Percentiles rank a stretch among this genome's conserved stretches.
Evolutionary conservation across 1,139 yeast genomes (phyloP).

Genomic region (Hansenula sp.): DNA sequence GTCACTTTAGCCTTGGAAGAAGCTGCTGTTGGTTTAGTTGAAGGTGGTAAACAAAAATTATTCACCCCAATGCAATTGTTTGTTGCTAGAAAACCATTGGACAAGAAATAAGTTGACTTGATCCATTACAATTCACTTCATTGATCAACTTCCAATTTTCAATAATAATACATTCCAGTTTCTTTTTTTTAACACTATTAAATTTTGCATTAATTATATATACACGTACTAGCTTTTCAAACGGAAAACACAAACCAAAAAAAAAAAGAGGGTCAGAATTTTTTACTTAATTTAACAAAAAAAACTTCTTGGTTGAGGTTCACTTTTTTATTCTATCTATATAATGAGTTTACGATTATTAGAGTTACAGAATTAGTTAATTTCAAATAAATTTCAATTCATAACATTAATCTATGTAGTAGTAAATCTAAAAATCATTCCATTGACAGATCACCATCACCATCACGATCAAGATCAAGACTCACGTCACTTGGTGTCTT

Average conservation of each 20-base stretch:
- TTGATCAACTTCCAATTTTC: not conserved
- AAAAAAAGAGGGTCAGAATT: not conserved
- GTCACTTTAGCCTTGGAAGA: slow-evolving; percentile 93
- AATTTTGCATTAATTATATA: too few relatives aligned
- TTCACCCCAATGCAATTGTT: slow-evolving; percentile 97
- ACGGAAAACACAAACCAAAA: too few relatives aligned
- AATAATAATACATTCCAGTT: too few relatives aligned
- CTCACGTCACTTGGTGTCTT: slow-evolving; percentile 3
- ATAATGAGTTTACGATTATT: too few relatives aligned
- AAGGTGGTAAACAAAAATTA: slow-evolving; percentile 83
- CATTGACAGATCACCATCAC: slow-evolving; percentile 21
- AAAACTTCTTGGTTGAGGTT: too few relatives aligned
- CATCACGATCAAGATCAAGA: slow-evolving; percentile 12
- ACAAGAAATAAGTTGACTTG: too few relatives aligned
- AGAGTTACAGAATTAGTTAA: too few relatives aligned
- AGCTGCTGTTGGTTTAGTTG: slow-evolving; percentile 93
- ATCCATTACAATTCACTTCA: too few relatives aligned
- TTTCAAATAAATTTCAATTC: not conserved
- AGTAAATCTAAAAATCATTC: slow-evolving; percentile 5
- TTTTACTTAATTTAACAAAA: too few relatives aligned
- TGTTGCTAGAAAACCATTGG: slow-evolving; percentile 72
- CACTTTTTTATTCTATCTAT: too few relatives aligned
- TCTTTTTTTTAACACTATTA: too few relatives aligned
- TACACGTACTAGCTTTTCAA: too few relatives aligned
- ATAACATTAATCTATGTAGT: not conserved